phyloP scores from a whole-genome alignment of 1,284 basidiomycete species.

The Cryptococcus sp. region DNA sequence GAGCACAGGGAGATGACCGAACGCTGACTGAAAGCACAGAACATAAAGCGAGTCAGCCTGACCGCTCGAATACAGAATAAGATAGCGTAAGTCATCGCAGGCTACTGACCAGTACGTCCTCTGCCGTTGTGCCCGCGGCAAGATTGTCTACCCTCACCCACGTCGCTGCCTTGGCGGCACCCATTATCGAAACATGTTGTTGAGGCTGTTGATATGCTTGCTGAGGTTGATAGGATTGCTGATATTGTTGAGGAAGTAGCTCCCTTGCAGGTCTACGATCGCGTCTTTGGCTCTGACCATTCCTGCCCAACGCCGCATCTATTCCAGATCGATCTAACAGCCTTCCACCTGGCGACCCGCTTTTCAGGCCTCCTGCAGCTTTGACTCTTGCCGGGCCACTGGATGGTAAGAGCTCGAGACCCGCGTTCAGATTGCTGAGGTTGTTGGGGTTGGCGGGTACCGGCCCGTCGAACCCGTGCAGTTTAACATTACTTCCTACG shows the following conservation, averaged over 20 bases:
- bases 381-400: slow-evolving; percentile 3
- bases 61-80: too few relatives aligned
- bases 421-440: slow-evolving; percentile 18
- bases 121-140: slow-evolving; percentile 73
- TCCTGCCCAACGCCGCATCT: slow-evolving; percentile 27
- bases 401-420: slow-evolving; percentile 35
- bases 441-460: slow-evolving; percentile 22
- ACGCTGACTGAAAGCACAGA: slow-evolving; percentile 65
- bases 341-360: not conserved
- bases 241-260: not conserved
- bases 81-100: not conserved
- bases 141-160: slow-evolving; percentile 75
- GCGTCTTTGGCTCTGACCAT: slow-evolving; percentile 6
- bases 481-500: slow-evolving; percentile 4
- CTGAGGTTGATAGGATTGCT: not conserved
- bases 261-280: slow-evolving; percentile 5
- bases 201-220: not conserved
- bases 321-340: slow-evolving; percentile 11
- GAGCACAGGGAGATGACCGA: slow-evolving; percentile 72
- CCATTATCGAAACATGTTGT: slow-evolving; percentile 66
- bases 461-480: slow-evolving; percentile 29
- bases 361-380: slow-evolving; percentile 7
- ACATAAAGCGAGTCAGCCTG: not conserved
- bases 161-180: slow-evolving; percentile 64
- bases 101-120: slow-evolving; percentile 68